Percentiles rank a stretch among this genome's conserved stretches.
These are phyloP conservation scores for Skeletonema grethae DNA, from an alignment of 108 stramenopile genomes.

Conservation along the genomic window DNA sequence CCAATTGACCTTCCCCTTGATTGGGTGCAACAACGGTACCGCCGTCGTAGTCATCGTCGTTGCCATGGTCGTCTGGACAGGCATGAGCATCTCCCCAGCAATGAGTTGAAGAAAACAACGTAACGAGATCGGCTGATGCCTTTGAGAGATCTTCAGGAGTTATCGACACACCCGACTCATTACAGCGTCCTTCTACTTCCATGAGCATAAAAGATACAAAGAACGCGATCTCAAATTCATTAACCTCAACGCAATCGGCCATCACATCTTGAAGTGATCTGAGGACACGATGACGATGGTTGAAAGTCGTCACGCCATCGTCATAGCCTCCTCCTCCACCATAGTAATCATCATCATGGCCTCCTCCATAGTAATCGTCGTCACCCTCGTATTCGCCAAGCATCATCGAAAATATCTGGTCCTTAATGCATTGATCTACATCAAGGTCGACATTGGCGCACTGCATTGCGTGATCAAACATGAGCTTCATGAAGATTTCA, in stretches of 20 bases:
- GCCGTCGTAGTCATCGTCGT: not conserved
- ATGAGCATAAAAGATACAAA: slow-evolving; percentile 6
- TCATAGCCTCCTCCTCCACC: not conserved
- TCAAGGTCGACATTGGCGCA: slow-evolving; percentile 27
- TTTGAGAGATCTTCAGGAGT: slow-evolving; percentile 13
- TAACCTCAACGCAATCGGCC: not conserved
- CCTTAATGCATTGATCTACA: slow-evolving; percentile 20
- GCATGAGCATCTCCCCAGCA: slow-evolving; percentile 12
- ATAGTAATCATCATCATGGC: not conserved
- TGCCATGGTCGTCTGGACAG: slow-evolving; percentile 17
- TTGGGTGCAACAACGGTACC: not conserved
- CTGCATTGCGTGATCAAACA: slow-evolving; percentile 1
- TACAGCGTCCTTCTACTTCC: slow-evolving; percentile 17
- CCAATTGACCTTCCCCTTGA: not conserved
- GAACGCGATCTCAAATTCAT: not conserved
- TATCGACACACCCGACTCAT: slow-evolving; percentile 2
- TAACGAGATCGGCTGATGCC: slow-evolving; percentile 26
- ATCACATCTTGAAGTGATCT: slow-evolving; percentile 1
- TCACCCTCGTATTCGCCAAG: not conserved
- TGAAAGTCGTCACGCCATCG: not conserved
- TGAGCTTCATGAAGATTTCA: not conserved
- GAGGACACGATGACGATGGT: not conserved
- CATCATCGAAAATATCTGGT: slow-evolving; percentile 8
- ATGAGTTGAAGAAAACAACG: slow-evolving; percentile 16
- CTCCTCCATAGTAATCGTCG: not conserved